phyloP scores from a whole-genome alignment of 2,329 filamentous ascomycete species.

The Dactylellina cionopaga region DNA sequence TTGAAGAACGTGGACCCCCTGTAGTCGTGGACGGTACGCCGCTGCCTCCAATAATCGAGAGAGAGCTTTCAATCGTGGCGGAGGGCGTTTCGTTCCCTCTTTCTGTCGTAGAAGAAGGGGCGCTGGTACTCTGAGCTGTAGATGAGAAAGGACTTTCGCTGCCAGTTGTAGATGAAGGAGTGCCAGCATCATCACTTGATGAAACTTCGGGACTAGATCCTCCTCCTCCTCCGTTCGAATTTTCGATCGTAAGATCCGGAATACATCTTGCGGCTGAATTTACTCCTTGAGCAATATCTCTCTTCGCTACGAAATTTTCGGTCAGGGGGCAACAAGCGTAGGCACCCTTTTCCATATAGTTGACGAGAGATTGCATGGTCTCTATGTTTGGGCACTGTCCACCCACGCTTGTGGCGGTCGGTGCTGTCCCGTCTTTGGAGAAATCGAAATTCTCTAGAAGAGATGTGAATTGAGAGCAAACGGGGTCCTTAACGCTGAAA shows the following conservation, averaged over 20 bases:
- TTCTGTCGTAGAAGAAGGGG: no score
- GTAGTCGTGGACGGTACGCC: no score
- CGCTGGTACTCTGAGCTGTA: no score
- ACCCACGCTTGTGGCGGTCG: not conserved
- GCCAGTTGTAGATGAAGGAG: no score
- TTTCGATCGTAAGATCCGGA: not conserved
- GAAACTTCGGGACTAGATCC: no score
- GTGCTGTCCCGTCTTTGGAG: not conserved
- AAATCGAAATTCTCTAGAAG: constrained; percentile 5
- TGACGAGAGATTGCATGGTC: not conserved
- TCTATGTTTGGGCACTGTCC: not conserved
- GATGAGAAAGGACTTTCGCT: no score
- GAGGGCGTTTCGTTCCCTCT: no score
- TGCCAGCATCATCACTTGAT: no score
- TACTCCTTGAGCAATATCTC: not conserved
- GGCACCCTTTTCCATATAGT: not conserved
- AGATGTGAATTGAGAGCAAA: not conserved
- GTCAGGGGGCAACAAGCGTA: not conserved
- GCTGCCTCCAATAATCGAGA: no score
- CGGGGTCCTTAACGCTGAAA: not conserved
- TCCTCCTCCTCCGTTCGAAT: no score
- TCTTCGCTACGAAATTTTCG: not conserved
- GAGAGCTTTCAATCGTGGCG: no score
- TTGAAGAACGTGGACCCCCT: no score
- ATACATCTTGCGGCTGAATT: not conserved